Percentiles rank a stretch among this genome's conserved stretches.
phyloP scores from a whole-genome alignment of 2,329 filamentous ascomycete genomes.

The Exophiala sideris region DNA sequence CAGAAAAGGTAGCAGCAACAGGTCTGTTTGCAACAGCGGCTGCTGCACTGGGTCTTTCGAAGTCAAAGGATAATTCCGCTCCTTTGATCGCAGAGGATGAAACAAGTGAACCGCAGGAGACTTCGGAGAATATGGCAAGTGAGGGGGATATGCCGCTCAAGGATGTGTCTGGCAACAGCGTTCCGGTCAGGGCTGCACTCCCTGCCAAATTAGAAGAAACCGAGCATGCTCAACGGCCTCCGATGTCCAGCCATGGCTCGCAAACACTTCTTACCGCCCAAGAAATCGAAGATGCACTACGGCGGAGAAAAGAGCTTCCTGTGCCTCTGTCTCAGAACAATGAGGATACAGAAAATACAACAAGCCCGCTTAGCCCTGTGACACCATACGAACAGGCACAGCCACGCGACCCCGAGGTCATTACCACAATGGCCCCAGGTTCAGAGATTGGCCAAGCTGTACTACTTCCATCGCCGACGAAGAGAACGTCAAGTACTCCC shows the following conservation, averaged over 20 bases:
- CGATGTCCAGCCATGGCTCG: conserved; percentile 56
- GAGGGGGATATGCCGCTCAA: conserved; percentile 50
- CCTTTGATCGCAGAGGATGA: conserved; percentile 63
- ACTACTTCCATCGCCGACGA: conserved; percentile 34
- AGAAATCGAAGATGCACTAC: conserved; percentile 72
- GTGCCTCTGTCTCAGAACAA: conserved; percentile 36
- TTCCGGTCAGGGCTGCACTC: conserved; percentile 28
- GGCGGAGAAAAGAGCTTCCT: conserved; percentile 30
- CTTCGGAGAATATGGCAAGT: conserved; percentile 34
- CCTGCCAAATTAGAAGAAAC: neutral
- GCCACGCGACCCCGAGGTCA: neutral
- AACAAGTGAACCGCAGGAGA: conserved; percentile 53
- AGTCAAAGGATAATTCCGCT: conserved; percentile 34
- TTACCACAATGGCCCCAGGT: neutral
- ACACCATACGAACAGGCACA: conserved; percentile 5
- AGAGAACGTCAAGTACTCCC: conserved; percentile 68
- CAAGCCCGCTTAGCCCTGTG: conserved; percentile 20
- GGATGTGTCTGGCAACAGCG: conserved; percentile 60
- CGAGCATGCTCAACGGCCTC: conserved; percentile 23
- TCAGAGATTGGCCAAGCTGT: neutral
- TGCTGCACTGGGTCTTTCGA: conserved; percentile 23
- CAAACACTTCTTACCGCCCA: conserved; percentile 82
- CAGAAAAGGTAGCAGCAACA: conserved; percentile 26
- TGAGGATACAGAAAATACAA: conserved; percentile 28
- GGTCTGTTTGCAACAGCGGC: conserved; percentile 25